A percentile compares a stretch with the other conserved stretches of the same genome.
Evolutionary conservation across 2,329 filamentous ascomycete genomes (phyloP).

Genomic region (Neopestalotiopsis sp.): DNA sequence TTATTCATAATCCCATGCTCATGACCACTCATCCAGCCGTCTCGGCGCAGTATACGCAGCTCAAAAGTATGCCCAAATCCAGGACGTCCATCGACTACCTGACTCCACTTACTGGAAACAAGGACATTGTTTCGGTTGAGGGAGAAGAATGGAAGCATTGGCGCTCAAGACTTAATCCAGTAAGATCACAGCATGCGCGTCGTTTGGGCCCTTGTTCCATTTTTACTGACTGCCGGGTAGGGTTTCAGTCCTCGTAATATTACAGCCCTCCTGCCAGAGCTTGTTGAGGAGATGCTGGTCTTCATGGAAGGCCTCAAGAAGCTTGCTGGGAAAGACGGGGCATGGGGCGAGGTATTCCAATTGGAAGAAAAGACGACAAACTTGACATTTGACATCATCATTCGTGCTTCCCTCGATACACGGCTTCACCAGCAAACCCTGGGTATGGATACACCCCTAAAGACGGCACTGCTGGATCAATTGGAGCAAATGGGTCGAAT

Average conservation of each 20-base stretch:
- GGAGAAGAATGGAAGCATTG: conserved; percentile 30
- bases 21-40: conserved; percentile 11
- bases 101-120: background rate
- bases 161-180: conserved; percentile 35
- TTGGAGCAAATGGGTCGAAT: background rate
- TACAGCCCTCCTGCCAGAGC: conserved; percentile 33
- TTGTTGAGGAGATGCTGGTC: conserved; percentile 32
- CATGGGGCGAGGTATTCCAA: conserved; percentile 25
- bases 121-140: conserved; percentile 34
- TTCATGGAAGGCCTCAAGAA: conserved; percentile 27
- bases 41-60: conserved; percentile 15
- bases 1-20: background rate
- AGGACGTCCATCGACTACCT: background rate
- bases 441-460: background rate
- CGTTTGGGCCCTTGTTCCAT: background rate
- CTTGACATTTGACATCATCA: conserved; percentile 31
- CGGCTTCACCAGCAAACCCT: conserved; percentile 10
- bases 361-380: conserved; percentile 30
- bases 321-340: conserved; percentile 20
- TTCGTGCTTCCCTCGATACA: conserved; percentile 24
- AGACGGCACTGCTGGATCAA: conserved; percentile 10
- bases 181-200: background rate
- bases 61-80: conserved; percentile 14
- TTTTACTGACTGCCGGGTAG: background rate
- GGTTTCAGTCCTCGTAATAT: conserved; percentile 41